A percentile compares a stretch with the other conserved stretches of the same genome.
These are phyloP conservation scores for Casuarina cunninghamiana DNA, from an alignment of 306 rosid species.

Conservation along the genomic window DNA sequence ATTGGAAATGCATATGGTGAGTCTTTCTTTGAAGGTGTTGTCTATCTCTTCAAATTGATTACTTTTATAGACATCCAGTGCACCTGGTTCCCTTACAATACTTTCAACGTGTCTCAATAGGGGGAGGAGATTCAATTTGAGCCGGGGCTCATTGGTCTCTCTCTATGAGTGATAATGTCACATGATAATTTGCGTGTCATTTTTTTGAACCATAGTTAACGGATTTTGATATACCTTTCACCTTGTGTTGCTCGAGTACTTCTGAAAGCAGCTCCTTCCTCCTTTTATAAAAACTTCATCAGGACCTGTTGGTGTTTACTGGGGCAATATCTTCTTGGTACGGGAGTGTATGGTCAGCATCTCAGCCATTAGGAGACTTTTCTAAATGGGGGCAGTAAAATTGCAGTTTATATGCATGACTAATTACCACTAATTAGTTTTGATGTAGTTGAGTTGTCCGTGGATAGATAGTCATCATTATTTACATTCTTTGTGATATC, in stretches of 20 bases:
- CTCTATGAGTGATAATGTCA: neutral
- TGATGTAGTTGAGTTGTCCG: neutral
- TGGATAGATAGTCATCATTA: neutral
- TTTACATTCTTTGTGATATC: neutral
- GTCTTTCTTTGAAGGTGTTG: slow-evolving; percentile 13
- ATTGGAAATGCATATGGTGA: slow-evolving; percentile 92
- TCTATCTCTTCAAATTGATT: neutral
- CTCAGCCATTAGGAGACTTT: neutral
- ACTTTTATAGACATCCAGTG: neutral
- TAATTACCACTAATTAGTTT: neutral
- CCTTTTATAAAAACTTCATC: neutral
- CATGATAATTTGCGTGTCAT: neutral
- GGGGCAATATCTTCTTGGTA: neutral
- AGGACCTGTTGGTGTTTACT: neutral
- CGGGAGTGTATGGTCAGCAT: neutral
- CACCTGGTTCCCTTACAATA: neutral
- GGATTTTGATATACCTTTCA: neutral
- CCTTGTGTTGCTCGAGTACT: neutral
- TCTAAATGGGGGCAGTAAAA: neutral
- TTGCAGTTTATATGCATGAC: neutral
- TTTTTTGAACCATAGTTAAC: neutral
- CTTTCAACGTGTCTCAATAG: neutral
- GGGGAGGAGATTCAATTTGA: neutral
- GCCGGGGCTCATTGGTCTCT: neutral
- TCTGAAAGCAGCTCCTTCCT: neutral